Base-by-base conservation (phyloP, 2,329 filamentous ascomycete species). In the Aspergillus pseudoglaucus region DNA sequence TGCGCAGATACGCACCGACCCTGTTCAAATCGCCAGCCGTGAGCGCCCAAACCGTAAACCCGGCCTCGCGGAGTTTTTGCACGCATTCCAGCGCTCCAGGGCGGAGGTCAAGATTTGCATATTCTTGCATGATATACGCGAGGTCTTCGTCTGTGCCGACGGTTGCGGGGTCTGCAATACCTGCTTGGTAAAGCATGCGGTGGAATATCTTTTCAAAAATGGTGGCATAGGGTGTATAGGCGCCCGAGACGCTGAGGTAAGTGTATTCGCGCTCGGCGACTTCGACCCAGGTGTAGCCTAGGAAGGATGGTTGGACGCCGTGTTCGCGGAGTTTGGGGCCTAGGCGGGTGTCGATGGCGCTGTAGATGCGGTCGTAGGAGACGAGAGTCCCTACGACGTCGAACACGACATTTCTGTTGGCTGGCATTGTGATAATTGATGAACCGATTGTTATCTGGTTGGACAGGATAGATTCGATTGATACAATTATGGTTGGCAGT, bases 221-320 rank as follows among this genome's bases (percentile, higher is more conserved):
- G 3, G 65, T 52, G 10, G 59, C 64, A 49, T 69, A 75, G 1
- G 61, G 58, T 1, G 54, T 61, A 52, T 75, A 74, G 10, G 60
- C 55, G 1, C 62, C 64, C 0, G 66, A 66, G 14, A 75, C 60
- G 35, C 65, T 71, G 3, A 75, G 62, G 46, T 69, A 74, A 5
- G 71, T 75, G 54, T 71, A 75, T 50, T 75, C 70, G 4, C 67
- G 63, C 47, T 75, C 73, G 3, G 70, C 65, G 3, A 61, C 61
- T 42, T 69, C 68, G 52, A 71, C 67, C 71, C 70, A 75, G 4
- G 67, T 60, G 43, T 63, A 70, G 12, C 67, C 71, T 8, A 75
- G 67, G 4, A 68, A 58, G 10, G 59, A 60, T 0, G 70, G 57
- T 4, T 63, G 64, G 47, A 75, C 66, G 20, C 52, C 59, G 23